Conservation (phyloP, 805 yeast genomes). For the Sugiyamaella americana region DNA sequence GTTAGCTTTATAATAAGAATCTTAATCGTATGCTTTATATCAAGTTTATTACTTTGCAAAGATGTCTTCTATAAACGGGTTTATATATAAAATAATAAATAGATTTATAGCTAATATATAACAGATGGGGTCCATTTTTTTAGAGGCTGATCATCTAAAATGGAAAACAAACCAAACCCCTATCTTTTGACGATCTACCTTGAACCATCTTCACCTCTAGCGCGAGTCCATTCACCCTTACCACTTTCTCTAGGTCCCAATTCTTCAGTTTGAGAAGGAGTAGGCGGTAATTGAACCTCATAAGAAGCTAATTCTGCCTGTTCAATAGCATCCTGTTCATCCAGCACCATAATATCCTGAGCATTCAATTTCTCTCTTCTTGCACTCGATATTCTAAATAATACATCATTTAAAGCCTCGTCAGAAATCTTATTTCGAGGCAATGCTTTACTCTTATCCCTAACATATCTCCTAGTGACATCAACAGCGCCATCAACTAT, state of each 20-base stretch:
- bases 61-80: no score
- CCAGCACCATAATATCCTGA: conserved; percentile 35
- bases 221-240: conserved; percentile 62
- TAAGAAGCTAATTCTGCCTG: conserved; percentile 25
- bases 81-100: no score
- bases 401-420: conserved; percentile 31
- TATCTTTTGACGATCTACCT: no score
- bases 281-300: not conserved
- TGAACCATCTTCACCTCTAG: conserved; percentile 71
- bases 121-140: no score
- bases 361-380: conserved; percentile 30
- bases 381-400: conserved; percentile 35
- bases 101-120: no score
- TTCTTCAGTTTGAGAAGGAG: conserved; percentile 7
- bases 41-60: no score
- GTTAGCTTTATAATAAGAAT: no score
- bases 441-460: conserved; percentile 36
- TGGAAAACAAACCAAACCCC: no score
- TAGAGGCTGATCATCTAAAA: no score
- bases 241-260: conserved; percentile 69
- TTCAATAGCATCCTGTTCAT: conserved; percentile 33
- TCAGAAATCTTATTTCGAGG: conserved; percentile 46
- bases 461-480: conserved; percentile 62
- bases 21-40: no score
- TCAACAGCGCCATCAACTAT: conserved; percentile 55